These are phyloP conservation scores for Rhizopogon rudus DNA, from an alignment of 768 basidiomycete species.

Conservation along the genomic window DNA sequence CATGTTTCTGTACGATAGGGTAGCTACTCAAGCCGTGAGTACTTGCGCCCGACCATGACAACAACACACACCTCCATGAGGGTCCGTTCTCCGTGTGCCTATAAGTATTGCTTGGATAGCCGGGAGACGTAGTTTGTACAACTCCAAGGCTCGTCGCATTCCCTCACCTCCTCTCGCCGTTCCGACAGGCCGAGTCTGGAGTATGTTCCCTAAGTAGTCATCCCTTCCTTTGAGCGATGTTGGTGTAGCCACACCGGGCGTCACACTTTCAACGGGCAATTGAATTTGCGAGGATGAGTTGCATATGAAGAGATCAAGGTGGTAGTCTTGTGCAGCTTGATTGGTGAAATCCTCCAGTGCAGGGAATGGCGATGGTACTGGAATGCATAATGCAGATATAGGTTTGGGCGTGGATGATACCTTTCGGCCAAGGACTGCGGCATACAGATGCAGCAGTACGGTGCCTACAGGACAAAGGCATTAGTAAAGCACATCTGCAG, in stretches of 20 bases:
- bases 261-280: conserved; percentile 44
- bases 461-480: conserved; percentile 55
- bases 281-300: conserved; percentile 31
- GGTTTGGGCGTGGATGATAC: conserved; percentile 33
- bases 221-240: conserved; percentile 6
- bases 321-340: conserved; percentile 54
- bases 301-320: conserved; percentile 63
- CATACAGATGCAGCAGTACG: conserved; percentile 87
- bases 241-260: conserved; percentile 27
- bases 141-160: conserved; percentile 75
- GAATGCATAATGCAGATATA: conserved; percentile 79
- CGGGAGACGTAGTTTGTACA: conserved; percentile 64
- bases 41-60: not conserved
- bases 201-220: conserved; percentile 1
- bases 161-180: conserved; percentile 56
- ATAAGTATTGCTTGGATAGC: conserved; percentile 79
- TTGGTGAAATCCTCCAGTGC: conserved; percentile 82
- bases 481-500: not conserved
- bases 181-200: conserved; percentile 36
- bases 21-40: conserved; percentile 39
- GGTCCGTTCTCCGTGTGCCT: conserved; percentile 86
- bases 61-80: conserved; percentile 76
- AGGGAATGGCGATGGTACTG: conserved; percentile 83
- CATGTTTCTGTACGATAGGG: conserved; percentile 64
- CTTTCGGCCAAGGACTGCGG: conserved; percentile 58